Evolutionary conservation across 768 basidiomycete species (phyloP), one percentile per base, ranked within the genome.

Genomic region (Rhodotorula kratochvilovae): DNA sequence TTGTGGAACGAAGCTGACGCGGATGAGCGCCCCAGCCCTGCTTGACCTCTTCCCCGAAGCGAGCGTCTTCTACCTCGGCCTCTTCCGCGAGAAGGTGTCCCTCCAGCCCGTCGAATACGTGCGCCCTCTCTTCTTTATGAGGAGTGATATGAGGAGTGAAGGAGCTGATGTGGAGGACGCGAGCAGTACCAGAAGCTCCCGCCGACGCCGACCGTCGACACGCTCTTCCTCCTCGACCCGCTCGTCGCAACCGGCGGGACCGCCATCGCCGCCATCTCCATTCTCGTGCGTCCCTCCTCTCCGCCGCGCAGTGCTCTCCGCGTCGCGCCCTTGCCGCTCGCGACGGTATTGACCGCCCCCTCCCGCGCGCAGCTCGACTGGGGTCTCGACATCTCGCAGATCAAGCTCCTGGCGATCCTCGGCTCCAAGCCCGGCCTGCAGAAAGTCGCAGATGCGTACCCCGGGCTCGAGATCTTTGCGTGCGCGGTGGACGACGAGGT

Each of bases 231-330:
- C 33, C 84, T 97, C 42, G 95, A 98, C 76, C 95, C 95, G 27
- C 82, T 97, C 43, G 88, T 97, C 76, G 95, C 95, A 0, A 97
- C 95, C 5, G 95, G 93, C 62, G 90, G 92, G 19, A 97, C 95
- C 8, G 92, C 90, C 5, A 85, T 85, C 72, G 93, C 95, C 27
- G 94, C 94, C 16, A 79, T 97, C 66, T 78, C 85, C 61, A 97
- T 96, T 91, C 84, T 95, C 63, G 76, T 84, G 3, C 33, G 76
- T 76, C 27, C 7, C 19, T 7, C 5, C 27, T n/a, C 12, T 12
- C 25, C n/a, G 13, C 23, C 16, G 17, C 53, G 27, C 50, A 27
- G 50, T 5, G 17, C 21, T 27, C 48, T 23, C 21, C 48, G 17
- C 48, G 21, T 19, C 12, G 6, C 12, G 21, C 48, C 48, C 25